phyloP scores from a whole-genome alignment of 2,329 filamentous ascomycete genomes.

The Cryphonectria carpinicola region DNA sequence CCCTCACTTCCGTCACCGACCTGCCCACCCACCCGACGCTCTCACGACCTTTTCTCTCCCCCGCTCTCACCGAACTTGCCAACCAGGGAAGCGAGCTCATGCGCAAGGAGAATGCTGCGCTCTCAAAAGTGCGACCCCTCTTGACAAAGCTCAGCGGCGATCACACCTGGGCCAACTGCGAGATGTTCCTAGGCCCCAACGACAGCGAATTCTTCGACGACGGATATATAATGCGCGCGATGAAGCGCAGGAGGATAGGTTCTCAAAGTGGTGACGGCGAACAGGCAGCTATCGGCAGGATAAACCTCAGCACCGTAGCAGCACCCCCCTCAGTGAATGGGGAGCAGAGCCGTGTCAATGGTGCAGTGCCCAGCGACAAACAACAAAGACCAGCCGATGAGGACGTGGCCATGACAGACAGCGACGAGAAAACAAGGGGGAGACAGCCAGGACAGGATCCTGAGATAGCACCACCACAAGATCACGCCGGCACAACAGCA shows the following conservation, averaged over 20 bases:
- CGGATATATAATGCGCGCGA: constrained; percentile 45
- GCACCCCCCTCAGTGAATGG: constrained; percentile 30
- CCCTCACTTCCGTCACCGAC: constrained; percentile 75
- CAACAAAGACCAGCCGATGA: constrained; percentile 22
- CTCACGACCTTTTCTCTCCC: constrained; percentile 74
- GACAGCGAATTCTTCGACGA: constrained; percentile 61
- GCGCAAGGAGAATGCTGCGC: constrained; percentile 72
- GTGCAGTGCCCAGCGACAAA: neutral
- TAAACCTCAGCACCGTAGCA: constrained; percentile 17
- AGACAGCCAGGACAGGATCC: constrained; percentile 9
- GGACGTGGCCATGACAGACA: constrained; percentile 34
- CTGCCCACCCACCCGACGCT: constrained; percentile 75
- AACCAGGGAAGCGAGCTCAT: constrained; percentile 71
- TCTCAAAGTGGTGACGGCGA: constrained; percentile 16
- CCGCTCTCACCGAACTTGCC: constrained; percentile 72
- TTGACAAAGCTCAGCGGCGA: constrained; percentile 77
- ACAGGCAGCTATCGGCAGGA: constrained; percentile 24
- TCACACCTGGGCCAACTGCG: constrained; percentile 67
- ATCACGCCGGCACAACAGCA: neutral
- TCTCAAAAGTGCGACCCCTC: constrained; percentile 76
- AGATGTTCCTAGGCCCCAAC: constrained; percentile 58
- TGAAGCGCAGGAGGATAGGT: constrained; percentile 30
- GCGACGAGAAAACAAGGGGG: constrained; percentile 19
- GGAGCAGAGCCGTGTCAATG: constrained; percentile 1
- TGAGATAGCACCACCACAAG: neutral